Evolutionary conservation across 257 asterid species (phyloP).

Genomic region (Petunia axillaris): DNA sequence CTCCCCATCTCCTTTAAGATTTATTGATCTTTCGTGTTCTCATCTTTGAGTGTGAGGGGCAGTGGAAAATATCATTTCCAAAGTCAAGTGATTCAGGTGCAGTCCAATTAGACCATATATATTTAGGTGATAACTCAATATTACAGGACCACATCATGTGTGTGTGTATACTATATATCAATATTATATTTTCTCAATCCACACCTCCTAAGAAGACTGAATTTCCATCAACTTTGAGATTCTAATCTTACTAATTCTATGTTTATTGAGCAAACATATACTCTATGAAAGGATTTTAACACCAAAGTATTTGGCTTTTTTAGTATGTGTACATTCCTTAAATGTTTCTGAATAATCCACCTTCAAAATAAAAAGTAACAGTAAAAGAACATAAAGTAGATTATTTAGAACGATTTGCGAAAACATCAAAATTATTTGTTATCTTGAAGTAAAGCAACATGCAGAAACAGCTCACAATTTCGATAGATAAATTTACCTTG

Average conservation of each 20-base stretch:
- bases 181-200: background rate
- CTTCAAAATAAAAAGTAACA: background rate
- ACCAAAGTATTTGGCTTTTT: slow-evolving; percentile 3
- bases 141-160: background rate
- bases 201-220: background rate
- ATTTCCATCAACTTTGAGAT: background rate
- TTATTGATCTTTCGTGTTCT: background rate
- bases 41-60: no score
- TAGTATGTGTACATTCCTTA: background rate
- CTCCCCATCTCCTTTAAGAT: background rate
- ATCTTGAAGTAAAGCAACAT: background rate
- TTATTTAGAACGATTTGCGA: background rate
- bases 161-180: no score
- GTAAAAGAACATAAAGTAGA: background rate
- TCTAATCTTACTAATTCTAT: background rate
- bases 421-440: background rate
- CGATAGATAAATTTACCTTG: slow-evolving; percentile 47
- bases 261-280: background rate
- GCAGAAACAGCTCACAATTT: background rate
- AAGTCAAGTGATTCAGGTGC: background rate
- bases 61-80: background rate
- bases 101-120: slow-evolving; percentile 3
- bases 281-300: background rate
- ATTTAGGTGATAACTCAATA: background rate
- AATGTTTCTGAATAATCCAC: background rate